Evolutionary conservation across 306 rosid species (phyloP).

Genomic region (Sindora glabra): DNA sequence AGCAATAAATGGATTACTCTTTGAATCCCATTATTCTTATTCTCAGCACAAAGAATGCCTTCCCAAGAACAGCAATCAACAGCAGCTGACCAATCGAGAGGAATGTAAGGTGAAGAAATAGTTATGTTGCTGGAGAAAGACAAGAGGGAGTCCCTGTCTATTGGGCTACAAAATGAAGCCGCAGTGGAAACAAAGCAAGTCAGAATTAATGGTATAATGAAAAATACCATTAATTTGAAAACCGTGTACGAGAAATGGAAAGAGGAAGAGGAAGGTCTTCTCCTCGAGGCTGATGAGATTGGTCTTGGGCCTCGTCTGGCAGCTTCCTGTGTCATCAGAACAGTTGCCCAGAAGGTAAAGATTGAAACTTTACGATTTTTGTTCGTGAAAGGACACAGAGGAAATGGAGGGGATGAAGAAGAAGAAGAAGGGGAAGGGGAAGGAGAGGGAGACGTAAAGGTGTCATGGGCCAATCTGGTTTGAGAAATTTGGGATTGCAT

Average conservation of each 20-base stretch:
- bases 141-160: conserved; percentile 46
- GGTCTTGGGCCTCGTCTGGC: background rate
- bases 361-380: background rate
- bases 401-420: background rate
- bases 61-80: conserved; percentile 78
- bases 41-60: conserved; percentile 41
- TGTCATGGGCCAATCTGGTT: conserved; percentile 23
- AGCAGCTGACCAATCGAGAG: conserved; percentile 57
- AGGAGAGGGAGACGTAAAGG: conserved; percentile 19
- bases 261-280: background rate
- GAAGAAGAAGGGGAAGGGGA: background rate
- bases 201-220: conserved; percentile 7
- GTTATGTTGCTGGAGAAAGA: conserved; percentile 28
- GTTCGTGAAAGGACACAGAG: background rate
- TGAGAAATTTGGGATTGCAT: conserved; percentile 23
- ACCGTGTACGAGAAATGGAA: background rate
- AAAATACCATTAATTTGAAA: conserved; percentile 16
- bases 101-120: background rate
- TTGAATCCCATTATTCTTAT: background rate
- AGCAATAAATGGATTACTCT: conserved; percentile 42
- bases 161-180: conserved; percentile 33
- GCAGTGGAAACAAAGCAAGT: conserved; percentile 23
- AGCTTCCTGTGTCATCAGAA: conserved; percentile 7
- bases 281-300: background rate
- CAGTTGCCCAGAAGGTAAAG: background rate